Base-by-base conservation (phyloP, 1,284 basidiomycete species). In the Lignosus rhinocerotis region DNA sequence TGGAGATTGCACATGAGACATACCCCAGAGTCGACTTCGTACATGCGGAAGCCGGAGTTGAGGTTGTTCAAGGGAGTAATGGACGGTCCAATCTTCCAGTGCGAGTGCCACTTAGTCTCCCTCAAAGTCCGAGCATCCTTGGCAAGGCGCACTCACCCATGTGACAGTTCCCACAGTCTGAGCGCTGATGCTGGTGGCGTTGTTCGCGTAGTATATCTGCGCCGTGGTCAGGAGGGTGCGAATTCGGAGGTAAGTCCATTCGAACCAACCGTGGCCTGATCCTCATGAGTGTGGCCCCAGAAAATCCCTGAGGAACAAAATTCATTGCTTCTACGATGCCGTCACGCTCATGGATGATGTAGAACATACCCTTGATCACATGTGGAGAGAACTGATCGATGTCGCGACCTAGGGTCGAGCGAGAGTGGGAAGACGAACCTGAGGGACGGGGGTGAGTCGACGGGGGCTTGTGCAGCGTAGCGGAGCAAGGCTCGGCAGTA, bases 251-350 rank as follows among this genome's bases (percentile, higher is more conserved):
- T 19, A 14, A 19, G 46, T 25, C 14, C 10, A 25, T 38, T 7
- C 19, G 12, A 41, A 73, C 81, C 48, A 60, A 87, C 87, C n/a
- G 84, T 85, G 55, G 90, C 70, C 71, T 91, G 82, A 69, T 93
- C 92, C 70, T 93, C 90, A 62, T 93, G 91, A 1, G 88, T 88
- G 69, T 93, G 92, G 1, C 91, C 91, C 67, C 81, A 92, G 76
- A 93, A 92, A 45, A 92, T 84, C 62, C 82, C 86, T 88, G 56
- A 21, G 36, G 46, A 42, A 36, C 14, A 10, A 17, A 30, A 19
- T 31, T 33, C 4, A 39, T 41, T 58, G 8, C 63, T 60, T 45
- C 62, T 32, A 14, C 53, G 21, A 41, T 42, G 43, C 6, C 10
- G 32, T 5, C 17, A 38, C 36, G 49, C 47, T 2, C 11, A 33